Conservation (phyloP, 2,329 filamentous ascomycete genomes). For the Fusarium palustre region DNA sequence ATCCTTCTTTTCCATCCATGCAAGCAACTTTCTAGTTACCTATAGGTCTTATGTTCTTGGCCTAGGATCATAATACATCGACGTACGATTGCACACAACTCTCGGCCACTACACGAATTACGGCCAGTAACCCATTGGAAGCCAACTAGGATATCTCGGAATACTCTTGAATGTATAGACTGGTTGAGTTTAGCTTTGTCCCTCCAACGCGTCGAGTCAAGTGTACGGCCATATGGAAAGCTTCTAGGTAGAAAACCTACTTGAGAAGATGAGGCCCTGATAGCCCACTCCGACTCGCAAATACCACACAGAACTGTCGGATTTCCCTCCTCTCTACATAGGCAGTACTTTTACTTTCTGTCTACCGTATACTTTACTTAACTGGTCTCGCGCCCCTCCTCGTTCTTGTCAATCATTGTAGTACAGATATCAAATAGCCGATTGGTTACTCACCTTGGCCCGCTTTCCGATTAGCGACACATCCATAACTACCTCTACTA, state of each 20-base stretch:
- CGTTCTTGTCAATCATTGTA: not conserved
- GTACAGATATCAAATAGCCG: not conserved
- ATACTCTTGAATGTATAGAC: not conserved
- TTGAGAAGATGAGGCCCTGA: not conserved
- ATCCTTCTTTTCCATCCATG: not conserved
- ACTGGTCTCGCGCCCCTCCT: not conserved
- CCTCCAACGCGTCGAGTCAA: not conserved
- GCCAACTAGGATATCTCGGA: too few species aligned
- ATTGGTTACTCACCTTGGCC: constrained; percentile 38
- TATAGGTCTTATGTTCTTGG: not conserved
- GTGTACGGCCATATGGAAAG: not conserved
- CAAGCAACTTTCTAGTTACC: not conserved
- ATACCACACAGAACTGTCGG: not conserved
- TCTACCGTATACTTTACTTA: not conserved
- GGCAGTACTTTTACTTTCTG: too few species aligned
- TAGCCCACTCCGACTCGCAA: not conserved
- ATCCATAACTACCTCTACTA: too few species aligned
- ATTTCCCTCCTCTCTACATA: not conserved
- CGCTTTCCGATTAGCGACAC: constrained; percentile 22
- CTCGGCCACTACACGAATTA: not conserved
- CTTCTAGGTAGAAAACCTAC: not conserved
- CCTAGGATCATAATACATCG: not conserved
- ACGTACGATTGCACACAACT: not conserved
- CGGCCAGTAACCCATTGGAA: not conserved
- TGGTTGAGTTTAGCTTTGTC: not conserved